Evolutionary conservation across 1,284 basidiomycete species (phyloP).

Genomic region (Filobasidium uniguttulatum): DNA sequence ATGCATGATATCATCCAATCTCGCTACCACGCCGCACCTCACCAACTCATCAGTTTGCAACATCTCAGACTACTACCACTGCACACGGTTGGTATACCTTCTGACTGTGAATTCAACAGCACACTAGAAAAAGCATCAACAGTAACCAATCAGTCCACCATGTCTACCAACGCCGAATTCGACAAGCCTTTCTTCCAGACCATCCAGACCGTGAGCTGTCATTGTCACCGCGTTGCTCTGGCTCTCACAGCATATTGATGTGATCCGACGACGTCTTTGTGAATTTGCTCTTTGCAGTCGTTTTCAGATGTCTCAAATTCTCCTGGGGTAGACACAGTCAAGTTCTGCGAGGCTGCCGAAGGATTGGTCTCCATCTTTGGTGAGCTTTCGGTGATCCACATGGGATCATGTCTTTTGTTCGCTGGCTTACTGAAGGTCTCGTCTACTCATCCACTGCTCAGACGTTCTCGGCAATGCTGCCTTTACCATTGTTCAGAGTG

Average conservation of each 20-base stretch:
- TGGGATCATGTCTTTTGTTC: not conserved
- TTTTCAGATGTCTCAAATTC: conserved; percentile 82
- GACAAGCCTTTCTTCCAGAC: conserved; percentile 1
- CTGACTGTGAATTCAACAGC: too few species aligned
- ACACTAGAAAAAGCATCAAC: too few species aligned
- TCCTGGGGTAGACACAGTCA: conserved; percentile 70
- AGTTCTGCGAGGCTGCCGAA: conserved; percentile 78
- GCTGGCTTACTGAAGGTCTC: not conserved
- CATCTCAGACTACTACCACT: too few species aligned
- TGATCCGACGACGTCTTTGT: not conserved
- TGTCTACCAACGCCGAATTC: not conserved
- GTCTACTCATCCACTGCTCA: conserved; percentile 28
- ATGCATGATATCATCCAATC: too few species aligned
- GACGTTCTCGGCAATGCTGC: conserved; percentile 80
- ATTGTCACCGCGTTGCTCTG: not conserved
- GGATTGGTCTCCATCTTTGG: conserved; percentile 86
- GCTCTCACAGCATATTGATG: not conserved
- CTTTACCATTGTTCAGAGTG: conserved; percentile 70
- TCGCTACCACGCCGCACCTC: too few species aligned
- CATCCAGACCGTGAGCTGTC: not conserved
- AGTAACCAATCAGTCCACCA: too few species aligned
- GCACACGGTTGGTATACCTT: too few species aligned
- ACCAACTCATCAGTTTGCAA: too few species aligned
- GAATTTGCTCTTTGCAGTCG: conserved; percentile 44
- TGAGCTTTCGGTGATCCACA: conserved; percentile 37